Conservation (phyloP, 768 basidiomycete genomes). For the Macrolepiota dolichaula region DNA sequence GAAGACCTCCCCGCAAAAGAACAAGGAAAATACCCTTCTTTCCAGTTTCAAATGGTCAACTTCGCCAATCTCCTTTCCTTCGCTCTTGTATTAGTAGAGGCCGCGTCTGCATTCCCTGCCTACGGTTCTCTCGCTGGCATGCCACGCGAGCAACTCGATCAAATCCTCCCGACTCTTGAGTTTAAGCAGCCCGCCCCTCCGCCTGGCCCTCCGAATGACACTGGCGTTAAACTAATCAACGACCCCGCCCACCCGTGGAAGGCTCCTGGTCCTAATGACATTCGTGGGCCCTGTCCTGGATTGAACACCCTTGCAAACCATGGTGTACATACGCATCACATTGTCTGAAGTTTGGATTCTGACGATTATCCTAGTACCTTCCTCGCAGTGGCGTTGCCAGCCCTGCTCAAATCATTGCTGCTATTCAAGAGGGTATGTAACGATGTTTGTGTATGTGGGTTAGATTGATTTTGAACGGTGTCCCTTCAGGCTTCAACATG, state of each 20-base stretch:
- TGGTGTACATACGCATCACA: slow-evolving; percentile 10
- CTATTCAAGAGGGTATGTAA: slow-evolving; percentile 9
- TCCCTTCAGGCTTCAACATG: slow-evolving; percentile 17
- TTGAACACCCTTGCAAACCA: slow-evolving; percentile 18
- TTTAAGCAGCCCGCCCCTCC: slow-evolving; percentile 1
- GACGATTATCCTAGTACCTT: slow-evolving; percentile 7
- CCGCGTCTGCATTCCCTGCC: slow-evolving; percentile 9
- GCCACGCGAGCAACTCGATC: slow-evolving; percentile 2
- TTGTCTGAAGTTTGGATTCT: no score
- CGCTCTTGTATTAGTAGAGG: not conserved
- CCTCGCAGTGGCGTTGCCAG: slow-evolving; percentile 13
- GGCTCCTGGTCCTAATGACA: slow-evolving; percentile 8
- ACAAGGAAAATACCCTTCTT: no score
- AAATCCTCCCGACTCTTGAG: slow-evolving; percentile 7
- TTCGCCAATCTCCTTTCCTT: not conserved
- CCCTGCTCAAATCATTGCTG: slow-evolving; percentile 14
- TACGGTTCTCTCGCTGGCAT: slow-evolving; percentile 14
- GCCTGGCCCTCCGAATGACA: slow-evolving; percentile 12
- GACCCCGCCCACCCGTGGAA: slow-evolving; percentile 17
- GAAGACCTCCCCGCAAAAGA: no score
- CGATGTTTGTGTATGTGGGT: not conserved
- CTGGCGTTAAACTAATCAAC: slow-evolving; percentile 17
- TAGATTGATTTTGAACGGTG: not conserved
- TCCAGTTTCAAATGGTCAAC: not conserved
- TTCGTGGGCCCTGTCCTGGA: slow-evolving; percentile 19